phyloP scores from a whole-genome alignment of 23 red algal genomes.

The Cyanidioschyzon merolae region DNA sequence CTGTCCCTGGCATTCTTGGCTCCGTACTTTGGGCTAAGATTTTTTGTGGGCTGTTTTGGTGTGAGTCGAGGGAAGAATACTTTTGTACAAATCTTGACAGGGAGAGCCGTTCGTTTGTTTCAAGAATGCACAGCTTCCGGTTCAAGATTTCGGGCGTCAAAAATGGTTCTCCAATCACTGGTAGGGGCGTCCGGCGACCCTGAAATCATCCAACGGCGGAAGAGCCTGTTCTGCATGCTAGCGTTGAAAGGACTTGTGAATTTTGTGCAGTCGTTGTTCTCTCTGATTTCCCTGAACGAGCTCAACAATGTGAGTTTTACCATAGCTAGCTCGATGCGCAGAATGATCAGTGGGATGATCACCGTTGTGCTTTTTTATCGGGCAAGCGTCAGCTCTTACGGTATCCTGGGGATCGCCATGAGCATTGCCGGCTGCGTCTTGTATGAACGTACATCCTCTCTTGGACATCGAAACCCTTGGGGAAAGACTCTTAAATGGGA shows the following conservation, averaged over 20 bases:
- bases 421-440: background rate
- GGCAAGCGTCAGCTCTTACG: background rate
- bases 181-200: background rate
- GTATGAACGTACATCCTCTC: background rate
- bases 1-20: background rate
- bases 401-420: background rate
- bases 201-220: background rate
- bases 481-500: background rate
- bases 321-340: slow-evolving; percentile 9
- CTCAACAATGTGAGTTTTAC: background rate
- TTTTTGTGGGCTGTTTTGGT: background rate
- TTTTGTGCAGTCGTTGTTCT: background rate
- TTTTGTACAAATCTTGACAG: background rate
- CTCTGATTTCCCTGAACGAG: slow-evolving; percentile 8
- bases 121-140: background rate
- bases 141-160: background rate
- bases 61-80: background rate
- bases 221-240: background rate
- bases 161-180: background rate
- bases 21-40: background rate
- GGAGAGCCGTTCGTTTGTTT: background rate
- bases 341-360: background rate
- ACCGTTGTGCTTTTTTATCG: slow-evolving; percentile 6
- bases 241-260: background rate
- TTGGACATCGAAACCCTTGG: background rate